Percentiles rank a stretch among this genome's conserved stretches.
These are phyloP conservation scores for Exophiala sideris DNA, from an alignment of 2,329 filamentous ascomycete genomes.

Conservation along the genomic window DNA sequence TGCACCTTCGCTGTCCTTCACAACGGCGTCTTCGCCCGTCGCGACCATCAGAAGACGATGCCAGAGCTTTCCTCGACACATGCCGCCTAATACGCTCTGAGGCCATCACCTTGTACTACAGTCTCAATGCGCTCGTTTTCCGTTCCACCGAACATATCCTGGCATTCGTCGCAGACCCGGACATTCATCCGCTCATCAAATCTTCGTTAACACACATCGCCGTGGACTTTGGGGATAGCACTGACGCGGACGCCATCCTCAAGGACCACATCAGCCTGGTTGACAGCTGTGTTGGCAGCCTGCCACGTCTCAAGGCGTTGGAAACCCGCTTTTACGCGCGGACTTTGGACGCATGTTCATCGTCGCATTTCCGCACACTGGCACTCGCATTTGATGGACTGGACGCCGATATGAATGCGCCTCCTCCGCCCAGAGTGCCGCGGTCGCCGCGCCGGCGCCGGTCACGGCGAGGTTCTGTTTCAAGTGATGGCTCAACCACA, in stretches of 20 bases:
- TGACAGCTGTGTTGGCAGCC: slow-evolving; percentile 19
- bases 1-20: slow-evolving; percentile 18
- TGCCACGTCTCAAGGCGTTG: slow-evolving; percentile 18
- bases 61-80: slow-evolving; percentile 19
- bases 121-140: slow-evolving; percentile 22
- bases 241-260: slow-evolving; percentile 19
- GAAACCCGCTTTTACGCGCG: slow-evolving; percentile 25
- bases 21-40: slow-evolving; percentile 22
- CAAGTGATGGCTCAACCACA: slow-evolving; percentile 7
- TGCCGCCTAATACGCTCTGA: slow-evolving; percentile 19
- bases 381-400: slow-evolving; percentile 21
- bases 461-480: slow-evolving; percentile 19
- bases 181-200: slow-evolving; percentile 21
- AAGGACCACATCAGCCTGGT: slow-evolving; percentile 25
- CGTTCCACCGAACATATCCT: slow-evolving; percentile 16
- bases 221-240: slow-evolving; percentile 23
- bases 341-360: slow-evolving; percentile 16
- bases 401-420: slow-evolving; percentile 23
- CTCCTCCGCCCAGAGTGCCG: slow-evolving; percentile 18
- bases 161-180: slow-evolving; percentile 19
- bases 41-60: slow-evolving; percentile 20
- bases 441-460: slow-evolving; percentile 15
- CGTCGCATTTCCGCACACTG: slow-evolving; percentile 21
- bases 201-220: slow-evolving; percentile 19
- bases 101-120: slow-evolving; percentile 23